Percentiles rank a stretch among this genome's conserved stretches.
These are phyloP conservation scores for Metschnikowia arizonensis DNA, from an alignment of 805 yeast genomes.

Conservation along the genomic window DNA sequence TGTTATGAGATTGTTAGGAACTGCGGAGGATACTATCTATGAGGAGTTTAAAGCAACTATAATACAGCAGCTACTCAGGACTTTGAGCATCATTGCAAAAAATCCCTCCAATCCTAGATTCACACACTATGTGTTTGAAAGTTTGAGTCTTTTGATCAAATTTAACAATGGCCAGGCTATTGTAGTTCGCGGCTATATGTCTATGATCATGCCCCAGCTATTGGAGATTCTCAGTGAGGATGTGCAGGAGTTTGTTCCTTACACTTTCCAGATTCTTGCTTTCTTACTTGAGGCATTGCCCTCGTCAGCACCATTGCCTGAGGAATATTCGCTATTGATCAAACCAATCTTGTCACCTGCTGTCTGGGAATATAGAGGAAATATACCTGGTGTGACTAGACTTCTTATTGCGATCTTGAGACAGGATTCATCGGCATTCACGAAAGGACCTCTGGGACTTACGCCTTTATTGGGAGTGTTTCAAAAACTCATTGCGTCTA, in stretches of 20 bases:
- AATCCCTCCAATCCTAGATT: constrained; percentile 96
- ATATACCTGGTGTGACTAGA: constrained; percentile 88
- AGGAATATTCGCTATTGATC: constrained; percentile 58
- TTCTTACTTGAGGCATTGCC: constrained; percentile 65
- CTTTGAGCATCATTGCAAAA: constrained; percentile 65
- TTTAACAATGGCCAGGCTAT: constrained; percentile 29
- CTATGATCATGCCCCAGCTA: constrained; percentile 60
- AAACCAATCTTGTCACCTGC: constrained; percentile 85
- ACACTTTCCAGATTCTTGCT: constrained; percentile 85
- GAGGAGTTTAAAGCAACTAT: constrained; percentile 41
- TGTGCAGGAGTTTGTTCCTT: constrained; percentile 91
- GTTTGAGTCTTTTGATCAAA: constrained; percentile 72
- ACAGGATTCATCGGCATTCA: constrained; percentile 43
- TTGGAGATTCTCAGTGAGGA: constrained; percentile 71
- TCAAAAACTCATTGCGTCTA: constrained; percentile 86
- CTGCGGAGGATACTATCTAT: constrained; percentile 63
- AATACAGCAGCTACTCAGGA: constrained; percentile 62
- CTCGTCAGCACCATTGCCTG: constrained; percentile 49
- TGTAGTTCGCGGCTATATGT: constrained; percentile 34
- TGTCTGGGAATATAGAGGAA: constrained; percentile 91
- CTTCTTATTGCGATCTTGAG: constrained; percentile 63
- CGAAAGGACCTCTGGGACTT: constrained; percentile 34
- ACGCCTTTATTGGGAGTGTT: constrained; percentile 92
- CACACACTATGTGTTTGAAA: constrained; percentile 85
- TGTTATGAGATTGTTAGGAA: constrained; percentile 72